Evolutionary conservation across 2,329 filamentous ascomycete species (phyloP).

Genomic region (Chaetothyriales sp.): DNA sequence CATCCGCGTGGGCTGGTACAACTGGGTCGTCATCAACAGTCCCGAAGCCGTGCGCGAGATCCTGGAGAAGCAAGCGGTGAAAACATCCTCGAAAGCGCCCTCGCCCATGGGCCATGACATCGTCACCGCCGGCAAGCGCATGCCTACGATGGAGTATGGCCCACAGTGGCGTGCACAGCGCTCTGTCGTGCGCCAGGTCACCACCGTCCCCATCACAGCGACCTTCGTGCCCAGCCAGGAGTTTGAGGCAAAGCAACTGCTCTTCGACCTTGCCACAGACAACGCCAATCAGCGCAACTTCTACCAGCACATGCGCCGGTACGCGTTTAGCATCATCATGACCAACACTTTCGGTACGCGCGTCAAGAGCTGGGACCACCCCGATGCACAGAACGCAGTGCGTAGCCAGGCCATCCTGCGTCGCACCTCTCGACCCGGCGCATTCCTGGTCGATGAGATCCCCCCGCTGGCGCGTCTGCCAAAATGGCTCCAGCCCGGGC

Average conservation of each 20-base stretch:
- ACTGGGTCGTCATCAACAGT: constrained; percentile 31
- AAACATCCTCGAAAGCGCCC: constrained; percentile 26
- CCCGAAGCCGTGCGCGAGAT: constrained; percentile 38
- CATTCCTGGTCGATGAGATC: constrained; percentile 30
- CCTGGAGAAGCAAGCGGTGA: constrained; percentile 28
- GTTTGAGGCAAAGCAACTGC: constrained; percentile 34
- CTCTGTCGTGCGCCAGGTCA: constrained; percentile 29
- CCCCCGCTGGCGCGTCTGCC: constrained; percentile 32
- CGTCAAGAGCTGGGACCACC: constrained; percentile 26
- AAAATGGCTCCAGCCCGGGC: constrained; percentile 14
- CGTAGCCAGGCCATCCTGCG: constrained; percentile 34
- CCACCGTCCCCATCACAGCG: constrained; percentile 30
- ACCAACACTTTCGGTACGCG: constrained; percentile 38
- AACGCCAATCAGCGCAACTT: constrained; percentile 23
- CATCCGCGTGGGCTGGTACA: constrained; percentile 20
- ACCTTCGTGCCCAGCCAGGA: constrained; percentile 36
- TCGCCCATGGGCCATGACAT: constrained; percentile 19
- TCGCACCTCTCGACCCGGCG: constrained; percentile 31
- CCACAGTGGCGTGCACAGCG: constrained; percentile 32
- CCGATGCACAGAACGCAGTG: constrained; percentile 33
- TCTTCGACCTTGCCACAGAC: constrained; percentile 27
- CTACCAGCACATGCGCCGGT: constrained; percentile 34
- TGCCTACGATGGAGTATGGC: constrained; percentile 36
- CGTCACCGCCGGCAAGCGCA: constrained; percentile 24
- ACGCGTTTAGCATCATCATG: constrained; percentile 36